Evolutionary conservation across 257 asterid species (phyloP).

Genomic region (Gentiana macrophylla): DNA sequence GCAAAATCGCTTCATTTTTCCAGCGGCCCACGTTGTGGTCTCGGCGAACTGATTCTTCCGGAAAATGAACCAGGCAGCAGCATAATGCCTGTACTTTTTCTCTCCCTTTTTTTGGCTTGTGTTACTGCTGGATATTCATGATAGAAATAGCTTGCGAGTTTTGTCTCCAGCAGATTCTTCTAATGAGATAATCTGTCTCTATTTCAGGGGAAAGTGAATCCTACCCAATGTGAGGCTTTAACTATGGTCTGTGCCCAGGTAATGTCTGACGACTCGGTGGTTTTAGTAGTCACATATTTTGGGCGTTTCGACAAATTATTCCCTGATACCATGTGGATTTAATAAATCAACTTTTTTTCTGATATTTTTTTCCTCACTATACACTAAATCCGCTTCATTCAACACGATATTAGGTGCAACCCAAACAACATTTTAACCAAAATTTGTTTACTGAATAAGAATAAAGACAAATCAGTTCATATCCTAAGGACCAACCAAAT

Average conservation of each 20-base stretch:
- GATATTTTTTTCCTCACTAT: too few relatives aligned
- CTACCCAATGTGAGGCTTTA: slow-evolving; percentile 96
- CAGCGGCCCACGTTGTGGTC: slow-evolving; percentile 99
- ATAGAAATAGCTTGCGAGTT: slow-evolving; percentile 3
- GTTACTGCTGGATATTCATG: slow-evolving; percentile 1
- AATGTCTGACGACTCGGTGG: slow-evolving; percentile 2
- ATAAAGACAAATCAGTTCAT: too few relatives aligned
- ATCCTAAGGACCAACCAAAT: too few relatives aligned
- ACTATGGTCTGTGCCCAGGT: slow-evolving; percentile 99
- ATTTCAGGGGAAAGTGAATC: slow-evolving; percentile 93
- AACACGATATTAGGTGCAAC: too few relatives aligned
- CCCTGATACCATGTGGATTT: too few relatives aligned
- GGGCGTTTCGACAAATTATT: too few relatives aligned
- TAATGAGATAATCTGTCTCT: background rate
- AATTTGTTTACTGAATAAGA: too few relatives aligned
- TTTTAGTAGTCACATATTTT: background rate
- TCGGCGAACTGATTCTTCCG: slow-evolving; percentile 95
- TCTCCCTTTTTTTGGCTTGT: slow-evolving; percentile 8
- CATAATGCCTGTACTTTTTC: slow-evolving; percentile 80
- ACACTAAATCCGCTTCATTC: too few relatives aligned
- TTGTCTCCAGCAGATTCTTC: slow-evolving; percentile 10
- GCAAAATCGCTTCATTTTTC: slow-evolving; percentile 14
- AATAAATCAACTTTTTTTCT: too few relatives aligned
- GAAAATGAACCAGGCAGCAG: slow-evolving; percentile 99
- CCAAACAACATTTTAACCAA: too few relatives aligned